Percentiles rank a stretch among this genome's conserved stretches.
These are phyloP conservation scores for Phaeosphaeriaceae sp. DNA, from an alignment of 2,329 filamentous ascomycete genomes.

Conservation along the genomic window DNA sequence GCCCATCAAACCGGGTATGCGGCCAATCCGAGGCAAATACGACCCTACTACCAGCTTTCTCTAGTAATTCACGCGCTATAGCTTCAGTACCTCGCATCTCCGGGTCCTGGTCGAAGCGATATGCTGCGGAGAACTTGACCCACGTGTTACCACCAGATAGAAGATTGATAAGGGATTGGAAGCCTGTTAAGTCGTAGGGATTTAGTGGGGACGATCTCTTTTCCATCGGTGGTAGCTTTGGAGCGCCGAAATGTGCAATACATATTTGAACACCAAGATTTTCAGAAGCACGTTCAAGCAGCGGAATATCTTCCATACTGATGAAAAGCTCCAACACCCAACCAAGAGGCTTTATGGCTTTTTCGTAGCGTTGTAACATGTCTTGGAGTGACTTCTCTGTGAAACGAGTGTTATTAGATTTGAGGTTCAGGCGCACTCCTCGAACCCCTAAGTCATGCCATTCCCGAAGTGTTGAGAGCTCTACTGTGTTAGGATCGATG, in stretches of 20 bases:
- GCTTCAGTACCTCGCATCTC: slow-evolving; percentile 55
- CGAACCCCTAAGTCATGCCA: slow-evolving; percentile 66
- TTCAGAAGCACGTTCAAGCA: slow-evolving; percentile 53
- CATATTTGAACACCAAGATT: slow-evolving; percentile 60
- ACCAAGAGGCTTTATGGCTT: slow-evolving; percentile 55
- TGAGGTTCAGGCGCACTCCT: slow-evolving; percentile 65
- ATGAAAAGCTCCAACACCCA: slow-evolving; percentile 68
- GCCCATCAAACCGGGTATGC: slow-evolving; percentile 65
- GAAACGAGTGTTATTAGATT: slow-evolving; percentile 56
- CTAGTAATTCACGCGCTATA: slow-evolving; percentile 56
- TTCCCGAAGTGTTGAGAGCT: slow-evolving; percentile 43
- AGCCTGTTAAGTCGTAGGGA: slow-evolving; percentile 56
- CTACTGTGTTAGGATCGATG: slow-evolving; percentile 57
- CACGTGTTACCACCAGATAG: slow-evolving; percentile 58
- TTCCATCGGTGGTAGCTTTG: slow-evolving; percentile 41
- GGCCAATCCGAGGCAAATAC: slow-evolving; percentile 70
- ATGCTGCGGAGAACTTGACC: slow-evolving; percentile 65
- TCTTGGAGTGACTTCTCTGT: slow-evolving; percentile 50
- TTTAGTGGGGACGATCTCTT: slow-evolving; percentile 22
- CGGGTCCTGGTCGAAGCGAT: slow-evolving; percentile 58
- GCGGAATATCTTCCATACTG: slow-evolving; percentile 57
- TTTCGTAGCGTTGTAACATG: slow-evolving; percentile 57
- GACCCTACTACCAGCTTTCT: slow-evolving; percentile 48
- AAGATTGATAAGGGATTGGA: slow-evolving; percentile 56
- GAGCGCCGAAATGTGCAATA: slow-evolving; percentile 66